A percentile compares a stretch with the other conserved stretches of the same genome.
Conservation (phyloP, 192 early-diverging fungal genomes). For the Coemansia sp. region DNA sequence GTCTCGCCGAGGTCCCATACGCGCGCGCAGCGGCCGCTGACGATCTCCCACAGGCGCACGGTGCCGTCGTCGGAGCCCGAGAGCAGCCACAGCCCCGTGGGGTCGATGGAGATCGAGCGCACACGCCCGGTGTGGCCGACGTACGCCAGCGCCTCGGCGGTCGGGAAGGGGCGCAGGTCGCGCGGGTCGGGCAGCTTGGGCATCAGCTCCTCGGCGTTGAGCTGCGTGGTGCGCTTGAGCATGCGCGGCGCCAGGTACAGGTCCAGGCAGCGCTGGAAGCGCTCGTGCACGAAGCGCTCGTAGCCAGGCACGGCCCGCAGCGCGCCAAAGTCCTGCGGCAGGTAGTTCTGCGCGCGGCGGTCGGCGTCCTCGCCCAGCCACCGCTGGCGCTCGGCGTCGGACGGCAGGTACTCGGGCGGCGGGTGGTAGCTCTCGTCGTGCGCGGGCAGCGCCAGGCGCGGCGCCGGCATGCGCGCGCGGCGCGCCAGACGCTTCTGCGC, state of each 20-base stretch:
- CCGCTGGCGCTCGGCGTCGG: constrained; percentile 75
- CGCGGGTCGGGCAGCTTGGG: constrained; percentile 95
- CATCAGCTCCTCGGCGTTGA: constrained; percentile 91
- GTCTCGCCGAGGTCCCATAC: constrained; percentile 73
- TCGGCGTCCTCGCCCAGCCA: constrained; percentile 84
- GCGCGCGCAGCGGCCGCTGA: constrained; percentile 84
- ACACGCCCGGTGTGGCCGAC: constrained; percentile 83
- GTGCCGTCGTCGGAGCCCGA: constrained; percentile 92
- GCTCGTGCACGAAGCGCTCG: constrained; percentile 88
- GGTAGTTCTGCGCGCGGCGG: constrained; percentile 65
- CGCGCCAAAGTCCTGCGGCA: constrained; percentile 64
- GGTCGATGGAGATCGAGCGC: constrained; percentile 85
- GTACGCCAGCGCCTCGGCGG: constrained; percentile 74
- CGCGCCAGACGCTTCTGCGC: constrained; percentile 31
- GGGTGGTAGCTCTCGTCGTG: constrained; percentile 98
- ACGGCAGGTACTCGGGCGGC: constrained; percentile 90
- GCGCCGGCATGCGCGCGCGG: constrained; percentile 84
- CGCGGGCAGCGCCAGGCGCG: constrained; percentile 84
- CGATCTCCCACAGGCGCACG: constrained; percentile 89
- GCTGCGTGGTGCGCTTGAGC: constrained; percentile 81
- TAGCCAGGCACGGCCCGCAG: constrained; percentile 91
- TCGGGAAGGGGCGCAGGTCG: constrained; percentile 95
- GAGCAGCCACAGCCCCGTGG: constrained; percentile 86
- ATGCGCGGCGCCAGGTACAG: constrained; percentile 95
- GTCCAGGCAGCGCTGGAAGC: constrained; percentile 96